phyloP scores from a whole-genome alignment of 1,139 yeast species.

The Zygoascus sp. region DNA sequence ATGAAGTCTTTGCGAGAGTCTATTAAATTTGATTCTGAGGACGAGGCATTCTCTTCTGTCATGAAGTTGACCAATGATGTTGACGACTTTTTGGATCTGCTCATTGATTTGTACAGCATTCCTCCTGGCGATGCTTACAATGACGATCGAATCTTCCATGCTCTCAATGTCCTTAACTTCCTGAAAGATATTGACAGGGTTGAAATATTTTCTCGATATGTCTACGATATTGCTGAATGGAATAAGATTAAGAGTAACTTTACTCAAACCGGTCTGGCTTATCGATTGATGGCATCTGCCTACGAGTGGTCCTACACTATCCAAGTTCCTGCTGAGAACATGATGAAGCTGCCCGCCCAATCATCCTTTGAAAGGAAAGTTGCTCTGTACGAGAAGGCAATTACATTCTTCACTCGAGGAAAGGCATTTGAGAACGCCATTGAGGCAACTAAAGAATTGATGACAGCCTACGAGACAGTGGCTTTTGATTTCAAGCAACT shows the following conservation, averaged over 20 bases:
- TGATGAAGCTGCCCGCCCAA: slow-evolving; percentile 75
- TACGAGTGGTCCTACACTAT: slow-evolving; percentile 69
- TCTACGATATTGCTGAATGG: slow-evolving; percentile 68
- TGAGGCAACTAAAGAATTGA: slow-evolving; percentile 69
- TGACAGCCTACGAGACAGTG: slow-evolving; percentile 66
- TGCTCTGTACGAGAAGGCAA: slow-evolving; percentile 64
- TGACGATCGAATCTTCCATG: slow-evolving; percentile 80
- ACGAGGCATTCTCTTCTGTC: slow-evolving; percentile 56
- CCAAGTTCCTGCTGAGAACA: slow-evolving; percentile 51
- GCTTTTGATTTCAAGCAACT: slow-evolving; percentile 76
- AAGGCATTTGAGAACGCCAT: slow-evolving; percentile 73
- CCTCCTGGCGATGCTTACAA: slow-evolving; percentile 83
- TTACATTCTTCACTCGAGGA: slow-evolving; percentile 67
- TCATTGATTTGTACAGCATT: slow-evolving; percentile 65
- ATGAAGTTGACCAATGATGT: slow-evolving; percentile 53
- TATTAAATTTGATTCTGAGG: slow-evolving; percentile 58
- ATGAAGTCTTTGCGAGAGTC: slow-evolving; percentile 45
- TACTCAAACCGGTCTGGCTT: slow-evolving; percentile 79
- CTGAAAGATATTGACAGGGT: slow-evolving; percentile 77
- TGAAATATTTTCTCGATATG: slow-evolving; percentile 71
- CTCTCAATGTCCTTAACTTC: slow-evolving; percentile 70
- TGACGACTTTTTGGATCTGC: slow-evolving; percentile 58
- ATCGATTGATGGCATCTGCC: slow-evolving; percentile 73
- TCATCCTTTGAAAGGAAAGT: slow-evolving; percentile 80
- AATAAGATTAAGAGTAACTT: slow-evolving; percentile 57